Evolutionary conservation across 2,329 filamentous ascomycete genomes (phyloP).

Genomic region (Aspergillus amoenus): DNA sequence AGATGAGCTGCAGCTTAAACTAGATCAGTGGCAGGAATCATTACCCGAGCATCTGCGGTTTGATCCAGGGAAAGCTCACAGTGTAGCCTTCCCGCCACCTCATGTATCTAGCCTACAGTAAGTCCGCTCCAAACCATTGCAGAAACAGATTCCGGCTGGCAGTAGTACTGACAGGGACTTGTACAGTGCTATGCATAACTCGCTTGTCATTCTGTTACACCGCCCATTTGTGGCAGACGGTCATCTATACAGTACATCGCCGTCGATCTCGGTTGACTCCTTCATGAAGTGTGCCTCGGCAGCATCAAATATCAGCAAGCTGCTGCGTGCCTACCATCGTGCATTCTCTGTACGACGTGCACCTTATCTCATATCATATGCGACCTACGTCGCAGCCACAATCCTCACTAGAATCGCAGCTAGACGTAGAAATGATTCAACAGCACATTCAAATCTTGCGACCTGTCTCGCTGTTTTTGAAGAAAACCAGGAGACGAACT

Average conservation of each 20-base stretch:
- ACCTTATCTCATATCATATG: slow-evolving; percentile 1
- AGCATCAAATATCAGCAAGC: neutral
- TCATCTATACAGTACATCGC: neutral
- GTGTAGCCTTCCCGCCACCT: neutral
- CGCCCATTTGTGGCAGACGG: neutral
- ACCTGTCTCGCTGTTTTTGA: neutral
- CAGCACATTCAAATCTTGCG: neutral
- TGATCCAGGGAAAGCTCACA: neutral
- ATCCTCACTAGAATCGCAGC: neutral
- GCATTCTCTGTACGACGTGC: neutral
- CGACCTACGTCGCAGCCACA: neutral
- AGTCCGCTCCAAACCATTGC: neutral
- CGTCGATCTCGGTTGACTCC: neutral
- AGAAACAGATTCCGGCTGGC: neutral
- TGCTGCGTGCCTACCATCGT: neutral
- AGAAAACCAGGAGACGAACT: neutral
- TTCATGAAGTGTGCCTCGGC: neutral
- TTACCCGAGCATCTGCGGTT: neutral
- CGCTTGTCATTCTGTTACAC: neutral
- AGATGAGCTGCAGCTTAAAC: neutral
- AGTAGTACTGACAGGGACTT: neutral
- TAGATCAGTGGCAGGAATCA: neutral
- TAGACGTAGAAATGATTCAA: neutral
- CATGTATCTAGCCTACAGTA: neutral
- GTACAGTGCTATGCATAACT: neutral